Percentiles rank a stretch among this genome's conserved stretches.
Conservation (phyloP, 495 filamentous ascomycete species). For the Tuber microsphaerosporum region DNA sequence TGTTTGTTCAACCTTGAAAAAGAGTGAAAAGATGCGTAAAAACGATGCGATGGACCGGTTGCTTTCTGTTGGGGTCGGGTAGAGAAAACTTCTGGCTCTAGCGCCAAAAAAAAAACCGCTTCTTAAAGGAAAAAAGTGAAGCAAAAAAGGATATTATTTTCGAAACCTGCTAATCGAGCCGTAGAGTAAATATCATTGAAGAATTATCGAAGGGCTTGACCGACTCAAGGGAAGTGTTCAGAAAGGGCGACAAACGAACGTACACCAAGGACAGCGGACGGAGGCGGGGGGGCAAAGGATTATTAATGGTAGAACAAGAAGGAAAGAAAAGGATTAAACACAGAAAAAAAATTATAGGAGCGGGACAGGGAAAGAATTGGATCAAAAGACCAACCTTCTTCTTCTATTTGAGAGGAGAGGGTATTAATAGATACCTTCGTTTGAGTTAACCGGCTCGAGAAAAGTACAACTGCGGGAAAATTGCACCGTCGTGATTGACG, state of each 20-base stretch:
- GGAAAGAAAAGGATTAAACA: not conserved
- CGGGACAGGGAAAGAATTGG: not conserved
- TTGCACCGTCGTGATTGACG: constrained; percentile 29
- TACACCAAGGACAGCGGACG: not conserved
- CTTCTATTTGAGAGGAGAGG: not conserved
- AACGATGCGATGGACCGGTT: constrained; percentile 11
- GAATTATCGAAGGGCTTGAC: not conserved
- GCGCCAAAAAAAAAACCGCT: constrained; percentile 35
- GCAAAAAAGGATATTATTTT: constrained; percentile 8
- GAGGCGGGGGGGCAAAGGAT: not conserved
- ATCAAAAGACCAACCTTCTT: not conserved
- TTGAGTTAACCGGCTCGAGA: constrained; percentile 29
- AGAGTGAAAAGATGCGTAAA: constrained; percentile 24
- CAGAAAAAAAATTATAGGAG: not conserved
- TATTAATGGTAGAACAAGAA: not conserved
- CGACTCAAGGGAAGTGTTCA: not conserved
- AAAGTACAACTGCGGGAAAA: constrained; percentile 32
- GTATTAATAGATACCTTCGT: constrained; percentile 26
- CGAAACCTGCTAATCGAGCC: constrained; percentile 5
- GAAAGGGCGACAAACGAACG: not conserved
- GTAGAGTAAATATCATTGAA: constrained; percentile 7
- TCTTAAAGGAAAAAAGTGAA: constrained; percentile 30
- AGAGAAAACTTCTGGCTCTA: constrained; percentile 34
- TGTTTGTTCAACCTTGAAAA: constrained; percentile 34
- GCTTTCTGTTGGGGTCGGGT: constrained; percentile 21